Evolutionary conservation across 192 early-diverging fungal genomes (phyloP), one percentile per base, ranked within the genome.

Genomic region (Funneliformis mosseae): DNA sequence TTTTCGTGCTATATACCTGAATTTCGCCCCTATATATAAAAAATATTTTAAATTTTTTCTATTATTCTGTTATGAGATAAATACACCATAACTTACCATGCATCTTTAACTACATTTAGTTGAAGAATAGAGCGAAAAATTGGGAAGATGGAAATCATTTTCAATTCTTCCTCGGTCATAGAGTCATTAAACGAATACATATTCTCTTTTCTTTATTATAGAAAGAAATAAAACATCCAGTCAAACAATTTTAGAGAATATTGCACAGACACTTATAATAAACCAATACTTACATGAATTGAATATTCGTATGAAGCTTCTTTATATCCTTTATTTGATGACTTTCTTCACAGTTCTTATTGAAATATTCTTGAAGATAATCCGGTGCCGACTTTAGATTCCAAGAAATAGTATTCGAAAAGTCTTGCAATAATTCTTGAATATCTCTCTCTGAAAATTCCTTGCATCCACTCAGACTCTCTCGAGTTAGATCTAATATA

Each of bases 81-180:
- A 63, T 27, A 63, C 27, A 21, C 62, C 27, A 63, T 63, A 27
- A 63, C 62, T 63, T 63, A 63, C 62, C 62, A 63, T 27, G 62
- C 18, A 63, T 63, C 62, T 27, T 63, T 5, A 63, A 63, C 27
- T 27, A 27, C 27, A 63, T 63, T 27, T 23, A 27, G 27, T 63
- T 21, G 27, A 63, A 63, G 18, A 23, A 63, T 63, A 63, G 62
- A 63, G 27, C 62, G 62, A 27, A 63, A 63, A 23, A 63, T 3
- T 23, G 62, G 62, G 9, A 63, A 63, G 27, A 27, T 63, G n/a
- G 62, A 63, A 23, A 63, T 63, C 62, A 63, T 63, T 27, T 63
- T 63, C 27, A 63, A 63, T 63, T 63, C 62, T 63, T 63, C 62
- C 62, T 63, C 62, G 18, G 62, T 63, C 62, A 63, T 63, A 10